Evolutionary conservation across 192 early-diverging fungal genomes (phyloP).

Genomic region (Podila epicladia): DNA sequence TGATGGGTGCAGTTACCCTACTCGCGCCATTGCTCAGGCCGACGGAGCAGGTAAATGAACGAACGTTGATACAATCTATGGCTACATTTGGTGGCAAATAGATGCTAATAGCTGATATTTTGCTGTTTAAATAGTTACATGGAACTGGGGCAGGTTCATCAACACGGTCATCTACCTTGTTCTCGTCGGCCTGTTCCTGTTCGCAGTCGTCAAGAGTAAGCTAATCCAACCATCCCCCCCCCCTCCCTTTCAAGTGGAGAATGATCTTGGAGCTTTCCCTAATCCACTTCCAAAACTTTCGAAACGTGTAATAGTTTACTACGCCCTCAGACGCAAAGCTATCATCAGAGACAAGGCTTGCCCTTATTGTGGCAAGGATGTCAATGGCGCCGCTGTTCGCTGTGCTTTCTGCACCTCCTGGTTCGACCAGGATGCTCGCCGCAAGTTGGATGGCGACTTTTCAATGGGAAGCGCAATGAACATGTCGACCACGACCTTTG

Average conservation of each 20-base stretch:
- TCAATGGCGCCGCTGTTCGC: constrained; percentile 12
- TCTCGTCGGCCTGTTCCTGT: constrained; percentile 13
- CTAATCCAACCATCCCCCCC: background rate
- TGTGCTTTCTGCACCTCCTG: constrained; percentile 34
- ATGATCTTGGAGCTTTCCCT: too few relatives aligned
- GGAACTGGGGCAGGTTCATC: constrained; percentile 33
- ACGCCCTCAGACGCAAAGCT: constrained; percentile 2
- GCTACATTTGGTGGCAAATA: too few relatives aligned
- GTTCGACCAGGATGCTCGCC: constrained; percentile 28
- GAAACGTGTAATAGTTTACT: constrained; percentile 3
- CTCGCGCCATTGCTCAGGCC: constrained; percentile 2
- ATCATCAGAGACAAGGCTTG: constrained; percentile 16
- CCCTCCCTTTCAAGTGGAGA: background rate
- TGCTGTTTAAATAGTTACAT: constrained; percentile 8
- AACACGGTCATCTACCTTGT: constrained; percentile 22
- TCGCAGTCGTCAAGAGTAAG: constrained; percentile 24
- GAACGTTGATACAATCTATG: background rate
- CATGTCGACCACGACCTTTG: constrained; percentile 14
- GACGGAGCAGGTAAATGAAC: constrained; percentile 13
- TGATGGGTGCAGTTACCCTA: constrained; percentile 1
- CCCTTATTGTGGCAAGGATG: constrained; percentile 20
- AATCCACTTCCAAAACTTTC: background rate
- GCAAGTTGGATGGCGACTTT: constrained; percentile 7
- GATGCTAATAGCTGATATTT: too few relatives aligned
- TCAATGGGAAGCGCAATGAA: background rate